Conservation (phyloP, 805 yeast species). For the Naumovozyma baii region DNA sequence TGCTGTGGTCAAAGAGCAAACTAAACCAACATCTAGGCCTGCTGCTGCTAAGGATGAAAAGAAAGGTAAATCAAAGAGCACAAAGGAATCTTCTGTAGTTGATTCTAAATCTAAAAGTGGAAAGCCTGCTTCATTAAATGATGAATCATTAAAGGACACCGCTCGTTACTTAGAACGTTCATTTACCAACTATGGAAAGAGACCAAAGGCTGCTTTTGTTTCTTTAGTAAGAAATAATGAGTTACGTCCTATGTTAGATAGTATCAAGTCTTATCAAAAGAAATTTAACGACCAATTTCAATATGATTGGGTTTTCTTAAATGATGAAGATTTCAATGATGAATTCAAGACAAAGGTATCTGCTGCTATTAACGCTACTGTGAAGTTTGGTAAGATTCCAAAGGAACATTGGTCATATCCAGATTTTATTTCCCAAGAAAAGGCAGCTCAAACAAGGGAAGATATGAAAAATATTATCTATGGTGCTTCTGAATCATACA, state of each 20-base stretch:
- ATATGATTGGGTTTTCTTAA: slow-evolving; percentile 89
- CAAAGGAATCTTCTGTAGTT: slow-evolving; percentile 3
- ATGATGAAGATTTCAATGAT: slow-evolving; percentile 65
- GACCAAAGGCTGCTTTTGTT: slow-evolving; percentile 33
- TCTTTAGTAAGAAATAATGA: slow-evolving; percentile 66
- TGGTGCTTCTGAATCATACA: slow-evolving; percentile 65
- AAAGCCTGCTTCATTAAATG: slow-evolving; percentile 4
- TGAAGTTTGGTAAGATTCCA: slow-evolving; percentile 65
- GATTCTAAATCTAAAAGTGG: slow-evolving; percentile 1
- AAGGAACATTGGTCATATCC: slow-evolving; percentile 84
- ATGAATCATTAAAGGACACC: slow-evolving; percentile 3
- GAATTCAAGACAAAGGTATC: slow-evolving; percentile 53
- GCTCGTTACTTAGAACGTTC: slow-evolving; percentile 14
- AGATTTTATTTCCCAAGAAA: slow-evolving; percentile 60
- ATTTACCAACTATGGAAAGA: slow-evolving; percentile 12
- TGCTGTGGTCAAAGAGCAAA: no score
- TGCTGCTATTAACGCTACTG: slow-evolving; percentile 51
- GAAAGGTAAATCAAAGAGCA: background rate
- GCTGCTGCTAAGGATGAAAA: slow-evolving; percentile 6
- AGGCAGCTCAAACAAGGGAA: slow-evolving; percentile 55
- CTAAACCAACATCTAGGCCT: no score
- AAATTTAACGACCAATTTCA: slow-evolving; percentile 66
- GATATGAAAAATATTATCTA: slow-evolving; percentile 49
- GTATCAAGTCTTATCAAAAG: slow-evolving; percentile 66
- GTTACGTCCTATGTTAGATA: slow-evolving; percentile 43